phyloP scores from a whole-genome alignment of 768 basidiomycete species.

The Termitomyces sp. region DNA sequence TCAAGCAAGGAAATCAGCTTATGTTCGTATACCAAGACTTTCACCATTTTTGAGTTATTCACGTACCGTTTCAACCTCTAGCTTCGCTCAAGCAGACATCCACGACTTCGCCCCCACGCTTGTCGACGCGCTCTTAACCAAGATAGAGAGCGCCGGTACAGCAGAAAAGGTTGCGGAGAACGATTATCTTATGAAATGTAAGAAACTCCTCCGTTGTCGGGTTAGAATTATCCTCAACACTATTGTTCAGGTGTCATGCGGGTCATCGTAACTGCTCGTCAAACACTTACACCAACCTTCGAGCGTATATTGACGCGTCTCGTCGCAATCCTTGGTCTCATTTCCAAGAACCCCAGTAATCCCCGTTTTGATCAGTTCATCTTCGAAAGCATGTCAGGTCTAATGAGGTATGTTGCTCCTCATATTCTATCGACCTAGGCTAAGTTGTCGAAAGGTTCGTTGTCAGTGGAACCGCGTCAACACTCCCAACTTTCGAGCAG shows the following conservation, averaged over 20 bases:
- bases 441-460: conserved; percentile 57
- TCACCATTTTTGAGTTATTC: neutral
- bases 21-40: conserved; percentile 48
- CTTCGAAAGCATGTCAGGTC: conserved; percentile 92
- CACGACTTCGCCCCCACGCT: conserved; percentile 77
- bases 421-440: neutral
- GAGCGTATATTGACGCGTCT: conserved; percentile 67
- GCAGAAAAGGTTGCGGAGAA: conserved; percentile 96
- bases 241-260: conserved; percentile 78
- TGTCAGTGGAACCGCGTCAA: conserved; percentile 62
- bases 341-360: conserved; percentile 95
- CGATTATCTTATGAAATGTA: conserved; percentile 97
- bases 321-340: conserved; percentile 79
- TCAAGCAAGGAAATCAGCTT: conserved; percentile 72
- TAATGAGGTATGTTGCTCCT: conserved; percentile 64
- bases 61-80: conserved; percentile 22
- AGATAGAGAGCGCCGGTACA: conserved; percentile 74
- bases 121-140: conserved; percentile 66
- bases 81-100: conserved; percentile 87
- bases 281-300: conserved; percentile 67
- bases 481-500: conserved; percentile 73
- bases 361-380: conserved; percentile 97
- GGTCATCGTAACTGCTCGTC: conserved; percentile 85
- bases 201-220: conserved; percentile 19
- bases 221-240: neutral